Conservation (phyloP, 208 protist species). For the Vickermania ingenoplastis region DNA sequence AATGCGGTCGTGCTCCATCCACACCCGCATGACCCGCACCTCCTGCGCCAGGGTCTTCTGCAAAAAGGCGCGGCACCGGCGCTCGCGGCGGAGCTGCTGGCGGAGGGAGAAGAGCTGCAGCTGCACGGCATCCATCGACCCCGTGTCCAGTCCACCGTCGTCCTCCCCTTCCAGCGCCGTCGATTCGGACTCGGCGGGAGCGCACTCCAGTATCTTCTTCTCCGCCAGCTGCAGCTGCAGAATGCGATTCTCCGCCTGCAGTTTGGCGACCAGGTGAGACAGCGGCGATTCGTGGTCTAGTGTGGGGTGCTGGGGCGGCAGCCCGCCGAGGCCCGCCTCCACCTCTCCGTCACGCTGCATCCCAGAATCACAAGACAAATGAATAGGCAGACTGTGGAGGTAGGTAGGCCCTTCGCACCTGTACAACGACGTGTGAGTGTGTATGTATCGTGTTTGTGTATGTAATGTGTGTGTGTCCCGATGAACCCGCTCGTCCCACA, state of each 20-base stretch:
- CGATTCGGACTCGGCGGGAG: background rate
- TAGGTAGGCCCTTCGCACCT: too few species aligned
- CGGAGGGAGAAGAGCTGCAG: background rate
- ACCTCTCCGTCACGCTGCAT: background rate
- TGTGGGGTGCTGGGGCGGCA: background rate
- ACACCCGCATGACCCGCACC: background rate
- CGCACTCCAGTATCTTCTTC: constrained; percentile 1
- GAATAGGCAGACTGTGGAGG: too few species aligned
- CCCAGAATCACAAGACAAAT: too few species aligned
- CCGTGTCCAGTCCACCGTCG: background rate
- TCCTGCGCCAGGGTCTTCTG: background rate
- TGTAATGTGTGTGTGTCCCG: too few species aligned
- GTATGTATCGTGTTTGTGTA: too few species aligned
- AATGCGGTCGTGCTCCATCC: background rate
- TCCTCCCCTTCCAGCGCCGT: background rate
- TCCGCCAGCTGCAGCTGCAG: background rate
- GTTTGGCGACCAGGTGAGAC: background rate
- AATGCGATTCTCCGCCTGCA: background rate
- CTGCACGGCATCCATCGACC: background rate
- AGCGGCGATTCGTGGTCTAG: background rate
- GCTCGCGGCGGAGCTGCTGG: background rate
- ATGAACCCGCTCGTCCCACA: too few species aligned
- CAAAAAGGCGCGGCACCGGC: background rate
- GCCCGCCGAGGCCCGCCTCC: background rate
- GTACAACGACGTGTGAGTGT: too few species aligned